Evolutionary conservation across 2,329 filamentous ascomycete species (phyloP), one percentile per base, ranked within the genome.

Genomic region (Aspergillus fumigatiaffinis): DNA sequence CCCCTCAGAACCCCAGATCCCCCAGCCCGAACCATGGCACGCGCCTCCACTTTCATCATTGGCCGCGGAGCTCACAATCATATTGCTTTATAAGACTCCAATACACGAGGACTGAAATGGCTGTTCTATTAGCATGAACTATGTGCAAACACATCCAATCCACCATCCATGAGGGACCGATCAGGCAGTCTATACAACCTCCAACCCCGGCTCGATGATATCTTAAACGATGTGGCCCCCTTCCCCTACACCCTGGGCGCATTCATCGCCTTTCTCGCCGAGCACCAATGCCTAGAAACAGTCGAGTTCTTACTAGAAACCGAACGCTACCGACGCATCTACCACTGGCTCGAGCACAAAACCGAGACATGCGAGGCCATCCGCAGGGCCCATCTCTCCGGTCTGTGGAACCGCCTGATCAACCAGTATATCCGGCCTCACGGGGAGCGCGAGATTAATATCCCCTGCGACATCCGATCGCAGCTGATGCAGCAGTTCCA

Each of bases 251-350:
- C 90, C 0, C 80, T 96, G 3, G 86, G 84, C 59, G 91, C 92
- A 23, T 96, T 96, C 74, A 96, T 92, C 83, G 91, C 91, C 52
- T 96, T 93, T 68, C 81, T 96, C 2, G 95, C 92, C 1, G 91
- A 94, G 69, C 96, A 96, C 70, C 92, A 96, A 75, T 97, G 92
- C 71, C 79, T 96, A 63, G 92, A 97, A 75, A 96, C 91, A 4
- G 80, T 96, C 38, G 92, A 96, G 70, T 96, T 97, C 72, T 93
- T 91, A 32, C 90, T 96, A 81, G 92, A 96, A 71, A 88, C 92
- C 17, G 88, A 91, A 56, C 84, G 90, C 61, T 97, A 96, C 70
- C 82, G 84, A 55, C 82, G 84, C 66, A 82, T 83, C 68, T 87
- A 84, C 71, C 48, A 51, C n/a, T 55, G 54, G 54, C 77, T 80